Percentiles rank a stretch among this genome's conserved stretches.
Conservation (phyloP, 2,329 filamentous ascomycete genomes). For the Teratosphaeriaceae sp. region DNA sequence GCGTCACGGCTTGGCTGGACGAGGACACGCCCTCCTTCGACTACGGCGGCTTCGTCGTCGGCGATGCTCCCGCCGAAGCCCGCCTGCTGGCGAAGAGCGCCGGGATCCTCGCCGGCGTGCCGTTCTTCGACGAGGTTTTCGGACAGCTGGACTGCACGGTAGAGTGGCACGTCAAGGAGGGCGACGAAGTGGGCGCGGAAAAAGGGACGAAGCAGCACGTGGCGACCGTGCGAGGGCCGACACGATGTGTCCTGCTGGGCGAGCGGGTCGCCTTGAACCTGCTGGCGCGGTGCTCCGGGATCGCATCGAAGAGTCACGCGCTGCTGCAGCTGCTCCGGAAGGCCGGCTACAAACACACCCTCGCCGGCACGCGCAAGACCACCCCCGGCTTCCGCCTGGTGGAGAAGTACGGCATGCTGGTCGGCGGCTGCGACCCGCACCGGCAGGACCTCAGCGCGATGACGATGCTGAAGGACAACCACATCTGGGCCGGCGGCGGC, state of each 20-base stretch:
- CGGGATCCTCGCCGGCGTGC: conserved; percentile 83
- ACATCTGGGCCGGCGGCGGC: conserved; percentile 79
- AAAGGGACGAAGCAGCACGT: conserved; percentile 55
- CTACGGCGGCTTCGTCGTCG: conserved; percentile 95
- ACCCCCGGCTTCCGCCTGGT: conserved; percentile 92
- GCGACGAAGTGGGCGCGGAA: conserved; percentile 51
- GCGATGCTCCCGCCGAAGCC: conserved; percentile 50
- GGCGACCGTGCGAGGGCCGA: conserved; percentile 80
- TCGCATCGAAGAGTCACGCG: conserved; percentile 59
- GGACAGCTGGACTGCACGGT: conserved; percentile 81
- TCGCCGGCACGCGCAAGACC: conserved; percentile 96
- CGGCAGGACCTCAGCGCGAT: conserved; percentile 81
- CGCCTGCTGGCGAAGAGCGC: conserved; percentile 51
- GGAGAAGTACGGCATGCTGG: conserved; percentile 96
- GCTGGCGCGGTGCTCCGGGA: conserved; percentile 81
- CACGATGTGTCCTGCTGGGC: conserved; percentile 76
- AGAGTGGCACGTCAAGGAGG: conserved; percentile 79
- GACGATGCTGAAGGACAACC: conserved; percentile 99
- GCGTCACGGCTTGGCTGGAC: conserved; percentile 78
- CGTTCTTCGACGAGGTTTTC: conserved; percentile 95
- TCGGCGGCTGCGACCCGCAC: conserved; percentile 87
- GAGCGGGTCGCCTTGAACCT: conserved; percentile 91
- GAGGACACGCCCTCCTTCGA: conserved; percentile 97
- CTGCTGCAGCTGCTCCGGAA: conserved; percentile 48
- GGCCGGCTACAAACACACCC: conserved; percentile 68